phyloP scores from a whole-genome alignment of 225 moss, liverwort and hornwort genomes.

The Thuidium tamariscinum region DNA sequence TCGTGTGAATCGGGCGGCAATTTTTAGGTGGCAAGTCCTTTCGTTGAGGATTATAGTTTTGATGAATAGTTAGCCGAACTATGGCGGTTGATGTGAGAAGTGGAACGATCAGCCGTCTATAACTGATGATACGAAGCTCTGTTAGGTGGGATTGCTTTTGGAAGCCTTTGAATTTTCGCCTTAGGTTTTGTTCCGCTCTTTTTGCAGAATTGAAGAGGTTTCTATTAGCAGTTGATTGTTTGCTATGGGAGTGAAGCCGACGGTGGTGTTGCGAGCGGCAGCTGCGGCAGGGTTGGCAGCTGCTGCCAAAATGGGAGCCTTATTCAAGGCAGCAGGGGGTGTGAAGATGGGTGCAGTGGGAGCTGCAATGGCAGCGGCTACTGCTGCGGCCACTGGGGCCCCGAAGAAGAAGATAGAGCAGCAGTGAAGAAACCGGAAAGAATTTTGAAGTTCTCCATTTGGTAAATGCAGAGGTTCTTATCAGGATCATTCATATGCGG shows the following conservation, averaged over 20 bases:
- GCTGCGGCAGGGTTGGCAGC: slow-evolving; percentile 42
- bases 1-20: not conserved
- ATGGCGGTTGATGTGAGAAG: not conserved
- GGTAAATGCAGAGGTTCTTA: not conserved
- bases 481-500: not conserved
- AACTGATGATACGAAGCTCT: not conserved
- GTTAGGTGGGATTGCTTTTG: not conserved
- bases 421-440: not conserved
- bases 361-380: slow-evolving; percentile 44
- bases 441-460: not conserved
- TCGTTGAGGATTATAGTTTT: not conserved
- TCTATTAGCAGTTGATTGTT: not conserved
- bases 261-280: slow-evolving; percentile 46
- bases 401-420: slow-evolving; percentile 32
- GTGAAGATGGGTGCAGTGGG: slow-evolving; percentile 46
- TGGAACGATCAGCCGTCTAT: not conserved
- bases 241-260: slow-evolving; percentile 40
- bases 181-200: not conserved
- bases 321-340: slow-evolving; percentile 42
- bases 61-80: not conserved
- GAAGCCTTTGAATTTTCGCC: not conserved
- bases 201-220: slow-evolving; percentile 20
- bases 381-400: slow-evolving; percentile 24
- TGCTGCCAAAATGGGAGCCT: slow-evolving; percentile 42
- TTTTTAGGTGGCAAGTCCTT: not conserved